phyloP scores from a whole-genome alignment of 75 land plant species.

The Pseudotsuga menziesii region DNA sequence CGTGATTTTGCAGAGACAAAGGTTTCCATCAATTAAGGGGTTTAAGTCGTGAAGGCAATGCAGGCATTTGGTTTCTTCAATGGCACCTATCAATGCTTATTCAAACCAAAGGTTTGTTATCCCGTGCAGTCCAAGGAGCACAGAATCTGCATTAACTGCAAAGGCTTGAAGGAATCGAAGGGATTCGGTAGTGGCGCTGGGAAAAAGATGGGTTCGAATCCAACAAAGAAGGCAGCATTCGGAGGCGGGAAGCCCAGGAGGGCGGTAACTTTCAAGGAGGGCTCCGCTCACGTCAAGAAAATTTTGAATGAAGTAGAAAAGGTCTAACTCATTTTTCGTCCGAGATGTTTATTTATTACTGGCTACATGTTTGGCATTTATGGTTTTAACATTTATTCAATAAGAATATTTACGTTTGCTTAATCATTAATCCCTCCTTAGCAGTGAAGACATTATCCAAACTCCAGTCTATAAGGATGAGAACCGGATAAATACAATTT shows the following conservation, averaged over 20 bases:
- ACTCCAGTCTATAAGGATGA: background rate
- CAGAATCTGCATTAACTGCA: background rate
- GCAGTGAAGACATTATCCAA: background rate
- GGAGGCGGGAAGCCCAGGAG: background rate
- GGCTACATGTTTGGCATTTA: background rate
- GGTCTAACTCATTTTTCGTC: background rate
- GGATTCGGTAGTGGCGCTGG: too few relatives aligned
- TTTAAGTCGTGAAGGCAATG: too few relatives aligned
- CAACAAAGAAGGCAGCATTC: background rate
- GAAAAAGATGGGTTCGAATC: background rate
- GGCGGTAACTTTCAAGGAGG: slow-evolving; percentile 3
- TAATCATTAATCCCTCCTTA: background rate
- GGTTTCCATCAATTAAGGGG: too few relatives aligned
- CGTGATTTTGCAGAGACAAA: too few relatives aligned
- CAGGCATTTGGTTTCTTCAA: too few relatives aligned
- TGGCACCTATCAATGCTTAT: too few relatives aligned
- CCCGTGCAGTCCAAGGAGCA: background rate
- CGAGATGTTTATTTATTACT: background rate
- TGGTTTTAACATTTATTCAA: background rate
- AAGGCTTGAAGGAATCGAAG: background rate
- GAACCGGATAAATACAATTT: background rate
- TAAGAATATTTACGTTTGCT: background rate
- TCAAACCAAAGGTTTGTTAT: background rate
- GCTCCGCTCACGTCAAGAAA: slow-evolving; percentile 11
- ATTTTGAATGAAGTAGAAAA: slow-evolving; percentile 16